Evolutionary conservation across 2,329 filamentous ascomycete genomes (phyloP).

Genomic region (Diaporthe aspalathi): DNA sequence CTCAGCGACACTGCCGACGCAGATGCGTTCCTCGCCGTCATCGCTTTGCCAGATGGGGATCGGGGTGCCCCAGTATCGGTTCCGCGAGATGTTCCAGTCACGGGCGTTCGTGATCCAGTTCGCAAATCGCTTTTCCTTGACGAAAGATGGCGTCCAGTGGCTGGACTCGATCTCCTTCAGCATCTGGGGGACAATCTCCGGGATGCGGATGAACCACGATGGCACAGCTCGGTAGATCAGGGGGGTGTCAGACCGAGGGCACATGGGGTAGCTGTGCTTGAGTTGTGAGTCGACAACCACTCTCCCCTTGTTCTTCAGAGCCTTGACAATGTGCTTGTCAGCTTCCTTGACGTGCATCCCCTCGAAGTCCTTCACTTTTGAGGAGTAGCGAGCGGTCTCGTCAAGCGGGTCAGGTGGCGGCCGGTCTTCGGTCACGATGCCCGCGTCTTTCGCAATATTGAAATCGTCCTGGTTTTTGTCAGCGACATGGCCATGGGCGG

Average conservation of each 20-base stretch:
- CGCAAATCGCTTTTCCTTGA: conserved; percentile 91
- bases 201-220: conserved; percentile 94
- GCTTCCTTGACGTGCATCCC: conserved; percentile 92
- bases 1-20: conserved; percentile 86
- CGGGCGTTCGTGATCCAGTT: conserved; percentile 92
- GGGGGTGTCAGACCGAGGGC: conserved; percentile 93
- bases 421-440: conserved; percentile 80
- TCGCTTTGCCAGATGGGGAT: conserved; percentile 93
- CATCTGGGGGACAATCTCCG: conserved; percentile 86
- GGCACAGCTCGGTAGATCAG: conserved; percentile 93
- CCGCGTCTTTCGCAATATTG: conserved; percentile 79
- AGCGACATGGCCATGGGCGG: neutral
- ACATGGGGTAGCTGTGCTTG: conserved; percentile 93
- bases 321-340: conserved; percentile 92
- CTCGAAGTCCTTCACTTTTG: conserved; percentile 81
- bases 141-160: conserved; percentile 90
- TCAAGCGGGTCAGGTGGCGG: conserved; percentile 93
- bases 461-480: conserved; percentile 76
- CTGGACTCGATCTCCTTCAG: conserved; percentile 89
- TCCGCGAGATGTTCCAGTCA: conserved; percentile 95
- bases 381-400: conserved; percentile 82
- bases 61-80: conserved; percentile 95
- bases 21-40: conserved; percentile 87
- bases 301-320: conserved; percentile 81
- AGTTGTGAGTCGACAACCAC: conserved; percentile 88